Percentiles rank a stretch among this genome's conserved stretches.
These are phyloP conservation scores for Kitagawia praeruptora DNA, from an alignment of 129 eudicot genomes.

Conservation along the genomic window DNA sequence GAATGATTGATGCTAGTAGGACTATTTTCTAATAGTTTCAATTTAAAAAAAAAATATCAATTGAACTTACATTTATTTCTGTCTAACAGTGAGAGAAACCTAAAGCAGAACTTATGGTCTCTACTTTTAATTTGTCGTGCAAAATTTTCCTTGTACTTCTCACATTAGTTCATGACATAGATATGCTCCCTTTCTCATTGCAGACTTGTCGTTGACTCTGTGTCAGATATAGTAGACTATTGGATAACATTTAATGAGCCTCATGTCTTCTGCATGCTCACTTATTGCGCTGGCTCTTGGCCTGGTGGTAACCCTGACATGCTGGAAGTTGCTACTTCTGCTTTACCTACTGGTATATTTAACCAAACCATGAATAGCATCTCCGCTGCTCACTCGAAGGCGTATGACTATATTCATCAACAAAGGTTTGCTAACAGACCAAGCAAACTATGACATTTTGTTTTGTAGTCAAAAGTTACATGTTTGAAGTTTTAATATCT, in stretches of 20 bases:
- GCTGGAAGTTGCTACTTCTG: slow-evolving; percentile 93
- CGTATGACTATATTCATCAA: slow-evolving; percentile 89
- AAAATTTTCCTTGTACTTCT: neutral
- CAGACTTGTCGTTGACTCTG: slow-evolving; percentile 83
- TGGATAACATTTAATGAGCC: slow-evolving; percentile 99
- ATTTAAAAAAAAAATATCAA: no score
- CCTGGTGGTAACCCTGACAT: slow-evolving; percentile 99
- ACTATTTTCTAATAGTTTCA: no score
- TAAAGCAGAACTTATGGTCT: neutral
- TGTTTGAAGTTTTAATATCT: neutral
- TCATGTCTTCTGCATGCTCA: slow-evolving; percentile 84
- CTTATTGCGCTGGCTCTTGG: slow-evolving; percentile 97
- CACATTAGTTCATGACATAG: neutral
- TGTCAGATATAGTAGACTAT: slow-evolving; percentile 80
- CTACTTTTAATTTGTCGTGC: neutral
- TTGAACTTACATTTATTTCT: neutral
- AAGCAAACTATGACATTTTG: neutral
- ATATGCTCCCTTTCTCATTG: slow-evolving; percentile 19
- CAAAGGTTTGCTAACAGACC: slow-evolving; percentile 44
- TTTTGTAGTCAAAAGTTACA: neutral
- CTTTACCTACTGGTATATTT: slow-evolving; percentile 82
- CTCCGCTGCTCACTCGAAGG: slow-evolving; percentile 81
- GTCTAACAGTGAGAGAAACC: neutral
- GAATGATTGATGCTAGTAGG: neutral
- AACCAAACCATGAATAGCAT: slow-evolving; percentile 87